Percentiles rank a stretch among this genome's conserved stretches.
These are phyloP conservation scores for Schizothecium vesticola DNA, from an alignment of 495 filamentous ascomycete genomes.

Conservation along the genomic window DNA sequence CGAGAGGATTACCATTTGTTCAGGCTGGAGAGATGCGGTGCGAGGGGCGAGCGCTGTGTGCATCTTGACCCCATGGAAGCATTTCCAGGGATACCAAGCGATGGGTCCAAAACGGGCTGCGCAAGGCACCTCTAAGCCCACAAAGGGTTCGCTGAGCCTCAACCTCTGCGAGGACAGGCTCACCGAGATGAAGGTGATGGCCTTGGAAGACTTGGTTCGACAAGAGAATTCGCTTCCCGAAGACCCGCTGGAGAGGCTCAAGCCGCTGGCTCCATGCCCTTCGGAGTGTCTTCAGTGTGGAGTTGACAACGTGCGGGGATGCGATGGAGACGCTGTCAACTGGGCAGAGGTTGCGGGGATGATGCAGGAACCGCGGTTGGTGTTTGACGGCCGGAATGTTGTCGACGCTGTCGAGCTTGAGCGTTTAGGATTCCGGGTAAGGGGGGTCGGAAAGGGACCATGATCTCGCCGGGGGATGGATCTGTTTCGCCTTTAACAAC, in stretches of 20 bases:
- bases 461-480: neutral
- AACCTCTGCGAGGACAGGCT: neutral
- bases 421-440: constrained; percentile 23
- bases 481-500: neutral
- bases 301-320: constrained; percentile 2
- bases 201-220: constrained; percentile 15
- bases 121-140: neutral
- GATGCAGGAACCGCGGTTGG: constrained; percentile 63
- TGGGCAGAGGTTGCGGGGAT: constrained; percentile 46
- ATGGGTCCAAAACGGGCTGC: neutral
- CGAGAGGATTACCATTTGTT: constrained; percentile 36
- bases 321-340: constrained; percentile 37
- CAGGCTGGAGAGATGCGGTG: constrained; percentile 45
- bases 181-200: constrained; percentile 22
- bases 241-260: constrained; percentile 23
- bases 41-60: constrained; percentile 26
- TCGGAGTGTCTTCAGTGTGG: constrained; percentile 30
- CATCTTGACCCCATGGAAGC: constrained; percentile 30
- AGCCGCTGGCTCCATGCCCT: constrained; percentile 15
- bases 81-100: constrained; percentile 24
- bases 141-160: neutral
- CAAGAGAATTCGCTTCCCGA: constrained; percentile 8
- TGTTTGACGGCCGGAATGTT: constrained; percentile 61
- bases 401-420: constrained; percentile 23
- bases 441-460: constrained; percentile 24